Base-by-base conservation (phyloP, 78 protist genomes). In the Polysphondylium violaceum region DNA sequence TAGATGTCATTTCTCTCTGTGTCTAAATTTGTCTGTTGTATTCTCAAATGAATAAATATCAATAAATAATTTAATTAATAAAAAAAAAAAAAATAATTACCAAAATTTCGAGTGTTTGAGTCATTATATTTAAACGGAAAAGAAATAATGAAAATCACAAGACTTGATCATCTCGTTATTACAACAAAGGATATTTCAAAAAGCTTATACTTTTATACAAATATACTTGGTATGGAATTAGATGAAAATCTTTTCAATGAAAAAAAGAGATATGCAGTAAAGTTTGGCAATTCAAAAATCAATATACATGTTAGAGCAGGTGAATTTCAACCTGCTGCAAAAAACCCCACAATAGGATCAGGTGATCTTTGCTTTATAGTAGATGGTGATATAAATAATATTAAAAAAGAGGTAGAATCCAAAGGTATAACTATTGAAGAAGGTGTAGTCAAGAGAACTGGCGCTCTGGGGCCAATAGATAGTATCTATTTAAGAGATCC, bases 101-200 rank as follows among this genome's bases (percentile, higher is more conserved):
- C n/a, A n/a, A n/a, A n/a, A n/a, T n/a, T n/a, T n/a, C n/a, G n/a
- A n/a, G n/a, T n/a, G n/a, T n/a, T n/a, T n/a, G n/a, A n/a, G n/a
- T n/a, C n/a, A n/a, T n/a, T n/a, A n/a, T n/a, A n/a, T n/a, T n/a
- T n/a, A n/a, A n/a, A n/a, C n/a, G n/a, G n/a, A n/a, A n/a, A n/a
- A 47, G 53, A 47, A 53, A 23, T n/a, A 14, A 63, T 63, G 71
- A 23, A 23, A 29, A 47, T 81, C 7, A 31, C 65, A 17, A 21
- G 19, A n/a, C 33, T 81, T n/a, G 90, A 81, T 81, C 90, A 81
- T 69, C 31, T 68, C 2, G 90, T 81, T 27, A 21, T 81, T 23
- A 68, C 77, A 27, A 72, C 75, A 9, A 40, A n/a, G 11, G 56
- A 81, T 58, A 23, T 81, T 0, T 76, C 65, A 8, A 69, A 27